Conservation (phyloP, 495 filamentous ascomycete species). For the Clavariopsis aquatica region DNA sequence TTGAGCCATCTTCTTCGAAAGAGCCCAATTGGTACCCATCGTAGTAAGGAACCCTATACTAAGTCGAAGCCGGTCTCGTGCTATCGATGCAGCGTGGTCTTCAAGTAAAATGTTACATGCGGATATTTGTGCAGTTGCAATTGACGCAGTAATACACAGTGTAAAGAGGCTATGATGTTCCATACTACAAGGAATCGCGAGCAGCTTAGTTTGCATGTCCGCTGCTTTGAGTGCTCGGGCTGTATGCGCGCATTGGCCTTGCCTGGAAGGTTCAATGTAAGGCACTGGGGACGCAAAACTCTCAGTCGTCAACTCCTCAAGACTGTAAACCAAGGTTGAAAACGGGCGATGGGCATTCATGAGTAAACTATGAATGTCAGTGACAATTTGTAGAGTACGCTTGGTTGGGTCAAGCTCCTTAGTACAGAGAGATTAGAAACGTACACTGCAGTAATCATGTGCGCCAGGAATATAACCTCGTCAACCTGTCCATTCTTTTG, state of each 20-base stretch:
- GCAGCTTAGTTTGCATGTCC: conserved; percentile 31
- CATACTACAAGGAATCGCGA: conserved; percentile 24
- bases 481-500: conserved; percentile 26
- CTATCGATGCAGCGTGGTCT: conserved; percentile 29
- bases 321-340: conserved; percentile 22
- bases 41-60: conserved; percentile 31
- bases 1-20: conserved; percentile 20
- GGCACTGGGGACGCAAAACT: conserved; percentile 21
- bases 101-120: conserved; percentile 31
- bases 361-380: conserved; percentile 4
- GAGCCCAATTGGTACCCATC: conserved; percentile 22
- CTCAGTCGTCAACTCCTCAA: conserved; percentile 24
- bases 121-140: conserved; percentile 25
- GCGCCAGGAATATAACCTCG: conserved; percentile 34
- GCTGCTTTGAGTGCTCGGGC: conserved; percentile 29
- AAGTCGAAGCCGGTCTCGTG: conserved; percentile 26
- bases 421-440: background rate
- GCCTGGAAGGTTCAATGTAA: conserved; percentile 12
- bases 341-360: conserved; percentile 32
- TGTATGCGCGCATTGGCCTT: conserved; percentile 15
- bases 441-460: conserved; percentile 24
- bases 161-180: conserved; percentile 20
- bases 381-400: too few relatives aligned
- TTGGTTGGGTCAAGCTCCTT: too few relatives aligned
- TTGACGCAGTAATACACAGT: conserved; percentile 14